Base-by-base conservation (phyloP, 2,329 filamentous ascomycete species). In the Neoscytalidium dimidiatum region DNA sequence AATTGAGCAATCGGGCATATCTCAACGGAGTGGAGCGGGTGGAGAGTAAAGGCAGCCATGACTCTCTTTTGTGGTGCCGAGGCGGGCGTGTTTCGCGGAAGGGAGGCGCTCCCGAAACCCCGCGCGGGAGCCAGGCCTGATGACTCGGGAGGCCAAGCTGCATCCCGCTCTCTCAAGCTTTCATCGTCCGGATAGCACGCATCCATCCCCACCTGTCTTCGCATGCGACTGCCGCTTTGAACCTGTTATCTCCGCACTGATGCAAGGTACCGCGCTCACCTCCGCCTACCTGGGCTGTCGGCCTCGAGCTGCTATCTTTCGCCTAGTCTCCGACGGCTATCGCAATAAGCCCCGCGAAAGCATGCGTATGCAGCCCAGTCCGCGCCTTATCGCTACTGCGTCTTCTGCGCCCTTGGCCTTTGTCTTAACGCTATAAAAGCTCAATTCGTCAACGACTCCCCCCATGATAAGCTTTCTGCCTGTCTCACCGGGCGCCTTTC, bases 181-280 rank as follows among this genome's bases (percentile, higher is more conserved):
- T 38, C 28, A 17, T 33, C 28, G 17, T 21, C 29, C 46, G 13
- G 21, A 3, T 8, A 3, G 28, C 26, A 5, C 17, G 48, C 28
- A 11, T 33, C 28, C 51, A 29, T 9, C 52, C 26, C 56, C 56
- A 23, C 26, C 41, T 31, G n/a, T 19, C 8, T 2, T 46, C 56
- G 56, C 56, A 60, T 60, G 56, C 26, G 29, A 46, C 26, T 60
- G 38, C 56, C 56, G 38, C 38, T 33, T 46, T 33, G 17, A 19
- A 11, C 26, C 17, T 43, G 56, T 60, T 46, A 60, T 46, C 56
- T 60, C 56, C 56, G 56, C 56, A 17, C 26, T 43, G 35, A 43
- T 60, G 56, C 38, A 44, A 56, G 38, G 56, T 60, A 46, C 56
- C 23, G 19, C 6, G 17, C 8, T 28, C 51, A 53, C 49, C 49